phyloP scores from a whole-genome alignment of 495 filamentous ascomycete species.

The Baudoinia panamericana region DNA sequence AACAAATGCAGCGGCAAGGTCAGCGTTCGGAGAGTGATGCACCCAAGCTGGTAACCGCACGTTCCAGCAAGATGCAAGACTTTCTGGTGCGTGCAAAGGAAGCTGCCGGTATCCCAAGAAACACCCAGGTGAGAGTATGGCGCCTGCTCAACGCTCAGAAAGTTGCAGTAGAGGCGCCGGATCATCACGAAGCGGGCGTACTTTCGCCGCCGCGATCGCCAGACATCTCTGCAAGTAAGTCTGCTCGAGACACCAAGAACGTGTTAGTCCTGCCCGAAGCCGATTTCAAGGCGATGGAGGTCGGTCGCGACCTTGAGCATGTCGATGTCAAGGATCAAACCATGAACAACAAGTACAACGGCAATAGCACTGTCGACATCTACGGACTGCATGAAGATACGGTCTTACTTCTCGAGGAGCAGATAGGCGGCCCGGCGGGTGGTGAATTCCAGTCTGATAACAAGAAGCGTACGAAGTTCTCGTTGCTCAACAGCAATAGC shows the following conservation, averaged over 20 bases:
- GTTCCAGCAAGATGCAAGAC: slow-evolving; percentile 49
- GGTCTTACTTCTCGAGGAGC: slow-evolving; percentile 67
- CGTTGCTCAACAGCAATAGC: slow-evolving; percentile 2
- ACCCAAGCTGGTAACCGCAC: slow-evolving; percentile 51
- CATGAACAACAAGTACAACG: slow-evolving; percentile 64
- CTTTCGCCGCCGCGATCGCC: slow-evolving; percentile 49
- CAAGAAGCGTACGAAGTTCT: slow-evolving; percentile 5
- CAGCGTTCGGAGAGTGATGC: slow-evolving; percentile 39
- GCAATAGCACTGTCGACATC: slow-evolving; percentile 45
- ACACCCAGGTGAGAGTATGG: slow-evolving; percentile 70
- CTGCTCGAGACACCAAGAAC: slow-evolving; percentile 31
- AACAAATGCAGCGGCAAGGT: slow-evolving; percentile 41
- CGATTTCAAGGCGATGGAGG: slow-evolving; percentile 54
- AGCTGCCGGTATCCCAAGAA: slow-evolving; percentile 46
- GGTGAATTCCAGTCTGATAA: slow-evolving; percentile 52
- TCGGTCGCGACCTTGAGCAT: slow-evolving; percentile 54
- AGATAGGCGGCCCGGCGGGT: slow-evolving; percentile 39
- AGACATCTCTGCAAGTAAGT: slow-evolving; percentile 33
- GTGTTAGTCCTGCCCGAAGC: slow-evolving; percentile 60
- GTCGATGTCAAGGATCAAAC: slow-evolving; percentile 60
- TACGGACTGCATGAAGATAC: slow-evolving; percentile 55
- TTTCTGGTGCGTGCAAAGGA: slow-evolving; percentile 65
- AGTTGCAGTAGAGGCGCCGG: slow-evolving; percentile 21
- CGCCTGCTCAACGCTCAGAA: slow-evolving; percentile 41
- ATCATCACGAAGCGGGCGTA: slow-evolving; percentile 27